Evolutionary conservation across 352 stramenopile genomes (phyloP).

Genomic region (Aphanomyces stellatus): DNA sequence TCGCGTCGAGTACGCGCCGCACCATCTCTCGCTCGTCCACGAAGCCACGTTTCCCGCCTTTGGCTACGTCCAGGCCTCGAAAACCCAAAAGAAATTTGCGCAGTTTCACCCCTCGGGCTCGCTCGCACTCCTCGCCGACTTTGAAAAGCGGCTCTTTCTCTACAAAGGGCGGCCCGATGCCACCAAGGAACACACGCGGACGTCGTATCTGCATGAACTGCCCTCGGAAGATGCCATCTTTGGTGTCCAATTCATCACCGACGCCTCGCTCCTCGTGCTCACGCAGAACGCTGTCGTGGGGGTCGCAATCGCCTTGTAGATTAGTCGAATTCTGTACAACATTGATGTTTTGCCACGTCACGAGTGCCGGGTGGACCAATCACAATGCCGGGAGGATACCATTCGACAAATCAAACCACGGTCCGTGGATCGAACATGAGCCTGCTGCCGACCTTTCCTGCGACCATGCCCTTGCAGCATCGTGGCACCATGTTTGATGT

Average conservation of each 20-base stretch:
- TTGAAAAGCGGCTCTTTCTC: constrained; percentile 66
- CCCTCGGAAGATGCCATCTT: neutral
- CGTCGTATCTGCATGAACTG: constrained; percentile 13
- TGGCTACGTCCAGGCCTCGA: constrained; percentile 79
- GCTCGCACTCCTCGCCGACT: constrained; percentile 70
- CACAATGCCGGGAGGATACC: too few relatives aligned
- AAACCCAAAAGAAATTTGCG: constrained; percentile 83
- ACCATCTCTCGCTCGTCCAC: constrained; percentile 33
- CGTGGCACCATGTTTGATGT: too few relatives aligned
- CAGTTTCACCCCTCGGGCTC: constrained; percentile 37
- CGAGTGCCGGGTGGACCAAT: too few relatives aligned
- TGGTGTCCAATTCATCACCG: constrained; percentile 2
- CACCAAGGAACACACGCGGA: neutral
- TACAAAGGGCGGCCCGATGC: constrained; percentile 26
- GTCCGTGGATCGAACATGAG: too few relatives aligned
- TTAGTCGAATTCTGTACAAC: too few relatives aligned
- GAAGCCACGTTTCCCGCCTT: constrained; percentile 59
- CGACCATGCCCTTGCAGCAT: too few relatives aligned
- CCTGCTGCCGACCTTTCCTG: too few relatives aligned
- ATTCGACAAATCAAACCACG: too few relatives aligned
- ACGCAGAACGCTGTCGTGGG: neutral
- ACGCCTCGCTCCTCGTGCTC: neutral
- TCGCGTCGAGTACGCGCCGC: constrained; percentile 24
- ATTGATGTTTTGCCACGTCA: too few relatives aligned
- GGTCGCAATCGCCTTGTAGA: neutral